Evolutionary conservation across 768 basidiomycete species (phyloP).

Genomic region (Pleurotus djamor): DNA sequence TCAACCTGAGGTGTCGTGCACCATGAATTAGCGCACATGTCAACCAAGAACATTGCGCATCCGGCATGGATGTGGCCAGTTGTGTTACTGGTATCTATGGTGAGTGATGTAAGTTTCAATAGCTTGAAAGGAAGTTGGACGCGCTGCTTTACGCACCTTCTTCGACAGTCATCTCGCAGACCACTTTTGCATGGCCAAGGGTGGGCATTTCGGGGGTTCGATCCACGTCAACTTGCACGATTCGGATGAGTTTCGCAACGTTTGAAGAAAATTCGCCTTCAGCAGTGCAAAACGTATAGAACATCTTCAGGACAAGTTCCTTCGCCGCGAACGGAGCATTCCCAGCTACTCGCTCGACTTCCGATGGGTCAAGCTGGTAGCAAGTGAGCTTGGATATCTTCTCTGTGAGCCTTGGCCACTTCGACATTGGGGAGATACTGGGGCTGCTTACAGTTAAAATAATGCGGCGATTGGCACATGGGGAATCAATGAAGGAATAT

Average conservation of each 20-base stretch:
- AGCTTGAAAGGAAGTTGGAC: background rate
- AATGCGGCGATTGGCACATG: too few relatives aligned
- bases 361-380: background rate
- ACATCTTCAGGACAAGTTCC: background rate
- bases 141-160: background rate
- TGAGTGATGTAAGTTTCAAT: background rate
- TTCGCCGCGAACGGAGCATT: constrained; percentile 1
- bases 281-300: background rate
- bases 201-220: background rate
- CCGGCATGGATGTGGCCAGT: constrained; percentile 51
- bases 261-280: background rate
- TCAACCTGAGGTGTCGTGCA: background rate
- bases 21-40: constrained; percentile 35
- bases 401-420: too few relatives aligned
- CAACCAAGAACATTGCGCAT: constrained; percentile 54
- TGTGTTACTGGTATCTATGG: constrained; percentile 55
- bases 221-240: constrained; percentile 11
- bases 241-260: background rate
- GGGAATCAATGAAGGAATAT: too few relatives aligned
- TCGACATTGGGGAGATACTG: too few relatives aligned
- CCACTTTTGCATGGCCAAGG: background rate
- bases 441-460: too few relatives aligned
- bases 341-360: background rate
- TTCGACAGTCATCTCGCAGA: constrained; percentile 1
- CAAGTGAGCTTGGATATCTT: too few relatives aligned